These are phyloP conservation scores for Apiospora arundinis DNA, from an alignment of 2,329 filamentous ascomycete genomes.

Conservation along the genomic window DNA sequence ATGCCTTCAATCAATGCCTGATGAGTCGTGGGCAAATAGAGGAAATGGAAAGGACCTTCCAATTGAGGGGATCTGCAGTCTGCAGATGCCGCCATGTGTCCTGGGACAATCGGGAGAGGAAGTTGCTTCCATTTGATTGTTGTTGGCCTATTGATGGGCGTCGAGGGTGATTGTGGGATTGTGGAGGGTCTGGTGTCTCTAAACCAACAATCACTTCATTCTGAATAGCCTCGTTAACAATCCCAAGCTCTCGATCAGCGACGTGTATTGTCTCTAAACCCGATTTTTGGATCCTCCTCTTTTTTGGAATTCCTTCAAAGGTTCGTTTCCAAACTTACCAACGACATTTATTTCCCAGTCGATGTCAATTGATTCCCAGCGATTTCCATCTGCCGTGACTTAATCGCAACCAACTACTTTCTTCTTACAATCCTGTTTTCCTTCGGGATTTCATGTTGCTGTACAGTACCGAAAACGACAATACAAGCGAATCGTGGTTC, in stretches of 20 bases:
- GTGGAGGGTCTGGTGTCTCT: conserved; percentile 24
- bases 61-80: neutral
- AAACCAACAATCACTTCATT: neutral
- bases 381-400: neutral
- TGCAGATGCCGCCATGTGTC: neutral
- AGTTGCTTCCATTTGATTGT: conserved; percentile 4
- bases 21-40: neutral
- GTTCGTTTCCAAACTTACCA: conserved; percentile 20
- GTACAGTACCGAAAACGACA: neutral
- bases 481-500: neutral
- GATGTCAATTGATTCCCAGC: conserved; percentile 14
- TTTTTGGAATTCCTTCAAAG: conserved; percentile 22
- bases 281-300: conserved; percentile 25
- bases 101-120: neutral
- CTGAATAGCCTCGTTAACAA: neutral
- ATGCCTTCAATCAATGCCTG: neutral
- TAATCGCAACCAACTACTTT: neutral
- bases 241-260: conserved; percentile 18
- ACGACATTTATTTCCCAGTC: conserved; percentile 6
- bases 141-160: neutral
- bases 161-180: neutral
- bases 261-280: conserved; percentile 22
- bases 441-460: neutral
- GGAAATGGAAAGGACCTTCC: neutral
- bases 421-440: neutral